Base-by-base conservation (phyloP, 345 rosid species). In the Ailanthus altissimus region DNA sequence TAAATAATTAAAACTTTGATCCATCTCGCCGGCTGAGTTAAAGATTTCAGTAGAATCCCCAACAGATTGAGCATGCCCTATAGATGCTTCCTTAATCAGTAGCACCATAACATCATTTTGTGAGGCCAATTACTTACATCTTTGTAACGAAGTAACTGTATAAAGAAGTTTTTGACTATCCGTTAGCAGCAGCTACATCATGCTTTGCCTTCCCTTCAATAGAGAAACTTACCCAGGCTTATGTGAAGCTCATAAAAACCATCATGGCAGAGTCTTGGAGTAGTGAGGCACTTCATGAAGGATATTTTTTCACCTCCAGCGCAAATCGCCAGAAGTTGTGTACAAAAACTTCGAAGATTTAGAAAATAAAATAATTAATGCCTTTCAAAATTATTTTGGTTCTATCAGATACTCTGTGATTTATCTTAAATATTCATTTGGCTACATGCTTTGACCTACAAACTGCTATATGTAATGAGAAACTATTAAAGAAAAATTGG, bases 171-270 rank as follows among this genome's bases (percentile, higher is more conserved):
- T 57, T 71, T 8, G 51, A 21, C 75, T 56, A 42, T 43, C 15
- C 47, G 25, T 40, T 54, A 20, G 49, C 26, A 47, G 38, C 59
- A 61, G 47, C 59, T 28, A 32, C 46, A 32, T 28, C 13, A 38
- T n/a, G 51, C 45, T 7, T 45, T 12, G 26, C 65, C 53, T 42
- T 26, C 13, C 51, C 45, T 56, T n/a, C 12, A 6, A 21, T 46
- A 14, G 45, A 26, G 75, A 60, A 76, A 76, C 42, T 40, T 57
- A 25, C 59, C 50, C 26, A 42, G 15, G 58, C n/a, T 70, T 65
- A n/a, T 32, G 46, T 60, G 54, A 85, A 23, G 77, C 58, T 77
- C 40, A 70, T 74, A 79, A 69, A 73, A 73, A 67, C 72, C 67
- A 73, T 57, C 64, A 50, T 21, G 6, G 7, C 21, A 45, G 73